Evolutionary conservation across 208 protist genomes (phyloP), one percentile per base, ranked within the genome.

Genomic region (Leishmania tropica): DNA sequence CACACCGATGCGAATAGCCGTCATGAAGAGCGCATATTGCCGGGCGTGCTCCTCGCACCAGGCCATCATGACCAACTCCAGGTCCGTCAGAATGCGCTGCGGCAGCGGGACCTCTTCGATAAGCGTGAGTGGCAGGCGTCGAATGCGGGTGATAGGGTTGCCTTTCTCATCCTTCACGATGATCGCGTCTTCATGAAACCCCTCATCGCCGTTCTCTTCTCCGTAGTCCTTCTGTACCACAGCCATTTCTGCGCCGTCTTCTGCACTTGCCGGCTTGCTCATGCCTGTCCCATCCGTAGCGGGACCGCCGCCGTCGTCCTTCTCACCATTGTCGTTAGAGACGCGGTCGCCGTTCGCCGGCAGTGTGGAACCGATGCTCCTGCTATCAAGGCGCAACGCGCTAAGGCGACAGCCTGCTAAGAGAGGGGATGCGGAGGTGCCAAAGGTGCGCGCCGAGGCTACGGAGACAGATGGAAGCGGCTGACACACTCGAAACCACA

Each of bases 21-120:
- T 87, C 85, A 94, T 91, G 77, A 97, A 89, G 47, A 95, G 77
- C 5, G 87, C 88, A 83, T 95, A 95, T 73, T 94, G 93, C 48
- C 93, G 83, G 24, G 94, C 93, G 75, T 96, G 93, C 82, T 97
- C 93, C 76, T 97, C 94, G 64, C 91, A 95, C 94, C 94, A 97
- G 3, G 94, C 94, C 89, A 93, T 95, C 92, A 96, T 97, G 47
- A 97, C 81, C 28, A 97, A 83, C 81, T 97, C 94, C 37, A 97
- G 76, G 79, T 96, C 93, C 2, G 93, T 96, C 67, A 95, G 83
- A 31, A 96, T 82, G 62, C 88, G 88, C 82, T 93, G 89, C 45
- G 94, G 94, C 53, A 93, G 82, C 48, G 93, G 93, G 31, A 96
- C 87, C 80, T 97, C 93, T 78, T 97, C 94, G 70, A 96, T 89